A percentile compares a stretch with the other conserved stretches of the same genome.
These are phyloP conservation scores for Senecio squalidus DNA, from an alignment of 140 eudicot genomes.

Conservation along the genomic window DNA sequence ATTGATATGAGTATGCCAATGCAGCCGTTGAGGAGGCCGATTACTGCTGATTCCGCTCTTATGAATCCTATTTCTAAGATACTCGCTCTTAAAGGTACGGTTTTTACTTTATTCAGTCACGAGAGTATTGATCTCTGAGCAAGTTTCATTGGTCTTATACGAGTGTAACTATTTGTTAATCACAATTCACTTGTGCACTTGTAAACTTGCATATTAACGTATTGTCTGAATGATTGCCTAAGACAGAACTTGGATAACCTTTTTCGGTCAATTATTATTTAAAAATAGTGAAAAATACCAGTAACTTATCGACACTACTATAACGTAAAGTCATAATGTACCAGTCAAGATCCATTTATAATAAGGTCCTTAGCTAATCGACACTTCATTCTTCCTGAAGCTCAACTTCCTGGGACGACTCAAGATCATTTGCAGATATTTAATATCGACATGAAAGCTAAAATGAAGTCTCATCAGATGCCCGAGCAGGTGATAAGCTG, in stretches of 20 bases:
- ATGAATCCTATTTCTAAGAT: slow-evolving; percentile 92
- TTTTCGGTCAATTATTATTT: background rate
- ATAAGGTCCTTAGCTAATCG: slow-evolving; percentile 8
- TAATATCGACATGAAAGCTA: slow-evolving; percentile 86
- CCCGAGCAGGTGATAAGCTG: slow-evolving; percentile 82
- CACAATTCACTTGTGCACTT: too few species aligned
- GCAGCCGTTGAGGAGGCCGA: slow-evolving; percentile 92
- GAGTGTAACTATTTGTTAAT: too few species aligned
- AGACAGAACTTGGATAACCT: background rate
- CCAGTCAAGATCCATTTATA: slow-evolving; percentile 2
- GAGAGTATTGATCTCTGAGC: background rate
- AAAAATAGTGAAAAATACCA: background rate
- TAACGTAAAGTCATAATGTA: background rate
- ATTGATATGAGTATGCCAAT: slow-evolving; percentile 94
- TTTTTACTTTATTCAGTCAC: slow-evolving; percentile 3
- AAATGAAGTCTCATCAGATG: slow-evolving; percentile 96
- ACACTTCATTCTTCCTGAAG: slow-evolving; percentile 36
- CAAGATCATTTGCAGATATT: slow-evolving; percentile 96
- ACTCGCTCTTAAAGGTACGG: slow-evolving; percentile 80
- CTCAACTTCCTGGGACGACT: slow-evolving; percentile 95
- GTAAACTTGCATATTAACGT: too few species aligned
- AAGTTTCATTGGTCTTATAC: background rate
- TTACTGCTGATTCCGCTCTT: slow-evolving; percentile 95
- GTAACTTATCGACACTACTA: slow-evolving; percentile 11
- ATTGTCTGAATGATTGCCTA: slow-evolving; percentile 4